phyloP scores from a whole-genome alignment of 257 asterid genomes.

The Gentiana macrophylla region DNA sequence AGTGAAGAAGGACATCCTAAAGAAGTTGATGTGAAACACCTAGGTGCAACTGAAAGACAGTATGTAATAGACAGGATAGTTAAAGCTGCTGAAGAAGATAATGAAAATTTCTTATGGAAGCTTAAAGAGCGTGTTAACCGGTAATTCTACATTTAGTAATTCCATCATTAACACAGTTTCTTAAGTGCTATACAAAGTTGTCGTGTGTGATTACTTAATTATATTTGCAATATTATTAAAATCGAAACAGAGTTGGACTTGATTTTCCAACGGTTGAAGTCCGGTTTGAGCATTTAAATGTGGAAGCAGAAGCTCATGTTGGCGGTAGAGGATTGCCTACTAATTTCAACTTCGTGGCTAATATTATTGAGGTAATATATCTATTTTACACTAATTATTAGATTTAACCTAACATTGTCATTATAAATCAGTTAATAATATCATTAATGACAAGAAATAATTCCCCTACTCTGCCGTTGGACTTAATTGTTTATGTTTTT shows the following conservation, averaged over 20 bases:
- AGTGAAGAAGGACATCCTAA: not conserved
- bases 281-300: conserved; percentile 58
- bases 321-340: conserved; percentile 90
- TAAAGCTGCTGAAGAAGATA: conserved; percentile 23
- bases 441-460: not conserved
- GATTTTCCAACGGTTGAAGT: conserved; percentile 76
- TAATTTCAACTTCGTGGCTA: conserved; percentile 49
- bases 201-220: not conserved
- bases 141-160: conserved; percentile 2
- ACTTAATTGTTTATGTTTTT: not conserved
- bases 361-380: conserved; percentile 57
- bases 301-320: conserved; percentile 74
- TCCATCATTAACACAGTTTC: not conserved
- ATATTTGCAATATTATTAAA: not conserved
- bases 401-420: not conserved
- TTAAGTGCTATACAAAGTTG: not conserved
- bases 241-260: conserved; percentile 60
- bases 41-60: conserved; percentile 27
- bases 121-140: conserved; percentile 36
- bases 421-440: not conserved
- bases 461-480: not conserved
- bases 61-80: conserved; percentile 25
- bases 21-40: conserved; percentile 26
- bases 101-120: conserved; percentile 29
- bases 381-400: not conserved